Percentiles rank a stretch among this genome's conserved stretches.
phyloP scores from a whole-genome alignment of 2,329 filamentous ascomycete species.

The Monascus ruber region DNA sequence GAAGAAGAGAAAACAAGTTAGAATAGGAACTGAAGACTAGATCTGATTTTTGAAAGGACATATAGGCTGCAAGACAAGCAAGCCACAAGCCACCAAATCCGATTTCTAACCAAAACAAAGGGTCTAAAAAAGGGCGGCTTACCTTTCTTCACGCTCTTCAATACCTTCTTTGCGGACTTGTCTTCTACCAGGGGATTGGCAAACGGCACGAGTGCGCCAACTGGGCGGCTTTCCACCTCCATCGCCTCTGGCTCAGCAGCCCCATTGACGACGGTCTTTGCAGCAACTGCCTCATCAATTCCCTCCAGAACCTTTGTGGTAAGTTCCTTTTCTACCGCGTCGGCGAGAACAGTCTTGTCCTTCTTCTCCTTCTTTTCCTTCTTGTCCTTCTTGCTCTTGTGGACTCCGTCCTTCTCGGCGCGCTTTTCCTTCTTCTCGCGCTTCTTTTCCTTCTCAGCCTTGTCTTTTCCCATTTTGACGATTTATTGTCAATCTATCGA shows the following conservation, averaged over 20 bases:
- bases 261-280: slow-evolving; percentile 11
- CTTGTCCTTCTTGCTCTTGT: slow-evolving; percentile 29
- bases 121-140: slow-evolving; percentile 7
- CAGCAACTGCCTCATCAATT: slow-evolving; percentile 18
- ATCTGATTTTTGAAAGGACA: no score
- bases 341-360: slow-evolving; percentile 26
- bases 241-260: slow-evolving; percentile 15
- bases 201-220: slow-evolving; percentile 39
- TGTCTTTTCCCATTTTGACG: slow-evolving; percentile 35
- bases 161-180: slow-evolving; percentile 40
- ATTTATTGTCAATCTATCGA: background rate
- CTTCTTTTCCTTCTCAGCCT: slow-evolving; percentile 24
- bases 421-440: slow-evolving; percentile 34
- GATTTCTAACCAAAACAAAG: slow-evolving; percentile 1
- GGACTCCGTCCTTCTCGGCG: slow-evolving; percentile 33
- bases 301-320: slow-evolving; percentile 24
- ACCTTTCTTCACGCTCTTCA: slow-evolving; percentile 44
- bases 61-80: no score
- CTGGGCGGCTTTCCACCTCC: slow-evolving; percentile 21
- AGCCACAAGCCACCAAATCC: background rate
- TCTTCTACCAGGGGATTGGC: slow-evolving; percentile 40
- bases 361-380: slow-evolving; percentile 38
- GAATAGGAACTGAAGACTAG: no score
- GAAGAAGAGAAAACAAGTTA: background rate
- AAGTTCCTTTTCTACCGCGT: slow-evolving; percentile 31